phyloP scores from a whole-genome alignment of 139 green algal genomes.

The Chlamydomonas asymmetrica region DNA sequence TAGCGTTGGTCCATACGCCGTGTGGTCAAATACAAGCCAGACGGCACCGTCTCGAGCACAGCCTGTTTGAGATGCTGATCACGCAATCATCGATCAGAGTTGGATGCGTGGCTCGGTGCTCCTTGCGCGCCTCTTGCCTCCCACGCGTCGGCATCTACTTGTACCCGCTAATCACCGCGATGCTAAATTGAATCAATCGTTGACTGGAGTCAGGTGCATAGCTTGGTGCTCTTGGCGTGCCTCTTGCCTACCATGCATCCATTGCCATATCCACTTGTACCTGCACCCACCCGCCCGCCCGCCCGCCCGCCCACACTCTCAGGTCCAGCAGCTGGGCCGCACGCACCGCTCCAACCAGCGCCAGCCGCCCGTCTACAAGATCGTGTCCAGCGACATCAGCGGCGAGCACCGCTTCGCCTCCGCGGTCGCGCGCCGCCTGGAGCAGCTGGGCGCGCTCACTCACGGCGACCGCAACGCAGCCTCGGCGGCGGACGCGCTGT shows the following conservation, averaged over 20 bases:
- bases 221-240: not conserved
- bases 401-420: constrained; percentile 67
- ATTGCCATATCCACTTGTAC: not conserved
- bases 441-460: constrained; percentile 62
- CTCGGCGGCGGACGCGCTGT: constrained; percentile 46
- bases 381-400: constrained; percentile 57
- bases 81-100: too few species aligned
- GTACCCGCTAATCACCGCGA: too few species aligned
- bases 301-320: not conserved
- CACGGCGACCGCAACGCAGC: constrained; percentile 63
- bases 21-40: too few species aligned
- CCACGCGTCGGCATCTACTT: too few species aligned
- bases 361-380: constrained; percentile 68
- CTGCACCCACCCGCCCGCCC: not conserved
- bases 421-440: constrained; percentile 50
- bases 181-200: too few species aligned
- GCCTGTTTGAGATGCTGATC: too few species aligned
- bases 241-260: not conserved
- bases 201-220: too few species aligned
- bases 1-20: too few species aligned
- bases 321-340: constrained; percentile 46
- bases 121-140: too few species aligned
- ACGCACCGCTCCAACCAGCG: constrained; percentile 69
- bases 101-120: too few species aligned
- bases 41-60: too few species aligned